Percentiles rank a stretch among this genome's conserved stretches.
Evolutionary conservation across 78 protist genomes (phyloP).

Genomic region (Thecamonas trahens): DNA sequence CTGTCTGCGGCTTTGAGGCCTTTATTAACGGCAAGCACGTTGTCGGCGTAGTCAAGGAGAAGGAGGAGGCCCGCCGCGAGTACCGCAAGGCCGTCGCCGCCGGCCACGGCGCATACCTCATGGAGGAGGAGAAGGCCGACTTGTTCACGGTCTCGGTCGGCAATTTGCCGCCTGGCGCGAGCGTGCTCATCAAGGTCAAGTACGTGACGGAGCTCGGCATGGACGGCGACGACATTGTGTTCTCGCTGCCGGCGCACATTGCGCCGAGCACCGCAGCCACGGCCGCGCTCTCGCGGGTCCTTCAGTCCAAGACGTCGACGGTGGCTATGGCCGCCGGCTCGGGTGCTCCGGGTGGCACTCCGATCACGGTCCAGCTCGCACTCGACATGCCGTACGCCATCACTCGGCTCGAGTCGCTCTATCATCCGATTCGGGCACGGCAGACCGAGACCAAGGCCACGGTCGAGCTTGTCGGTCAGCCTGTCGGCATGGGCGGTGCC

Average conservation of each 20-base stretch:
- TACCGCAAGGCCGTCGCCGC: slow-evolving; percentile 42
- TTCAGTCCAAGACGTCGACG: slow-evolving; percentile 14
- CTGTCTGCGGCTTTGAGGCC: slow-evolving; percentile 83
- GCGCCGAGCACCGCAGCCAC: slow-evolving; percentile 34
- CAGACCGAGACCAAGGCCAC: slow-evolving; percentile 43
- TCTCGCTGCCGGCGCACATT: slow-evolving; percentile 60
- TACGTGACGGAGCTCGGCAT: slow-evolving; percentile 55
- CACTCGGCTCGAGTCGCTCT: slow-evolving; percentile 3
- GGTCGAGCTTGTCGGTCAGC: neutral
- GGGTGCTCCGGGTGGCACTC: neutral
- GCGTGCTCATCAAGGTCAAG: slow-evolving; percentile 46
- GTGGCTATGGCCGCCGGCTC: neutral
- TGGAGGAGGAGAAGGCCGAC: slow-evolving; percentile 69
- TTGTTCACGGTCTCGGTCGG: slow-evolving; percentile 73
- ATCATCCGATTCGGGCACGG: slow-evolving; percentile 8
- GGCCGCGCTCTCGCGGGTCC: no score
- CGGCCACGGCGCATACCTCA: slow-evolving; percentile 72
- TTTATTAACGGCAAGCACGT: slow-evolving; percentile 60
- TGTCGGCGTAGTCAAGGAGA: slow-evolving; percentile 69
- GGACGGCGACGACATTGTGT: slow-evolving; percentile 44
- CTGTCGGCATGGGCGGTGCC: neutral
- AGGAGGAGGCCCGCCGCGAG: slow-evolving; percentile 59
- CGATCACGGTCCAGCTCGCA: slow-evolving; percentile 13
- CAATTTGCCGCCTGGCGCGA: slow-evolving; percentile 60
- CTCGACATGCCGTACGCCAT: slow-evolving; percentile 22